These are phyloP conservation scores for Solanum paucissectum DNA, from an alignment of 257 asterid species.

Conservation along the genomic window DNA sequence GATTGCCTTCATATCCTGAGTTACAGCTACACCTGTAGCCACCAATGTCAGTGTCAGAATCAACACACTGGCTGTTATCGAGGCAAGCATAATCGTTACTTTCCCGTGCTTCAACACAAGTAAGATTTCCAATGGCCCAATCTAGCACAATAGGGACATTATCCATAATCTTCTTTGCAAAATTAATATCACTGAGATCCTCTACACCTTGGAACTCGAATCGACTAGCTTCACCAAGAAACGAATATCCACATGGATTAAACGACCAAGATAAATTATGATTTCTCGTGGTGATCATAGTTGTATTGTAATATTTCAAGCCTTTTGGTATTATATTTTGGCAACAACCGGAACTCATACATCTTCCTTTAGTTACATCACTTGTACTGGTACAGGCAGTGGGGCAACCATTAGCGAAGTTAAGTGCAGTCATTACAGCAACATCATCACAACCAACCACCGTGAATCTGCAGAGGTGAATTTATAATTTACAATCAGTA, in stretches of 20 bases:
- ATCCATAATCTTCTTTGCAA: slow-evolving; percentile 7
- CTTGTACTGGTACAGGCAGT: slow-evolving; percentile 23
- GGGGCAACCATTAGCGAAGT: slow-evolving; percentile 41
- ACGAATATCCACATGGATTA: slow-evolving; percentile 56
- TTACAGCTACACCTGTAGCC: slow-evolving; percentile 61
- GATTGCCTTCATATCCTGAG: slow-evolving; percentile 55
- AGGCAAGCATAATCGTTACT: slow-evolving; percentile 28
- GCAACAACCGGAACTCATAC: slow-evolving; percentile 68
- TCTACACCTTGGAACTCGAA: slow-evolving; percentile 39
- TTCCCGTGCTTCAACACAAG: slow-evolving; percentile 19
- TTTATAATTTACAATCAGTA: background rate
- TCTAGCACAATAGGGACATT: slow-evolving; percentile 51
- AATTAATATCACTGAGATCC: slow-evolving; percentile 41
- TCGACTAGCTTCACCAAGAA: slow-evolving; percentile 39
- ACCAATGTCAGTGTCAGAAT: slow-evolving; percentile 26
- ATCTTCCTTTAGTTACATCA: slow-evolving; percentile 29
- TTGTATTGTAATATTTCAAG: background rate
- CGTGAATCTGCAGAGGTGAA: slow-evolving; percentile 9
- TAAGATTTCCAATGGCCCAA: slow-evolving; percentile 61
- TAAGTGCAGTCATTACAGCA: slow-evolving; percentile 12
- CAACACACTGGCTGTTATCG: slow-evolving; percentile 38
- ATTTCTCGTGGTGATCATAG: background rate
- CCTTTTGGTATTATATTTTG: slow-evolving; percentile 54
- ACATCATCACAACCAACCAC: slow-evolving; percentile 58
- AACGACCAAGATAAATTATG: slow-evolving; percentile 25